These are phyloP conservation scores for Exserohilum turcica DNA, from an alignment of 2,329 filamentous ascomycete genomes.

Conservation along the genomic window DNA sequence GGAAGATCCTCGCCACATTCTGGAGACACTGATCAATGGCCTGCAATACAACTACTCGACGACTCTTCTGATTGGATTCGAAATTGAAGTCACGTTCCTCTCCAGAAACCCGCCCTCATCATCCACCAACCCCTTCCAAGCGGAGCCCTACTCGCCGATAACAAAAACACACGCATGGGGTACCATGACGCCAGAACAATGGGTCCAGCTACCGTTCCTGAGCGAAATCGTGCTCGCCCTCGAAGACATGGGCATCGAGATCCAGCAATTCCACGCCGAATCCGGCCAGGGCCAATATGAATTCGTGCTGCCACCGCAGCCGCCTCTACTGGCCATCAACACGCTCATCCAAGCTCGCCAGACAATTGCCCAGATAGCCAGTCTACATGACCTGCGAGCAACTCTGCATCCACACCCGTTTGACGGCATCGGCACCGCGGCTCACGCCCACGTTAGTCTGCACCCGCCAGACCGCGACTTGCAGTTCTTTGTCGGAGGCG, in stretches of 20 bases:
- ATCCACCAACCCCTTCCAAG: conserved; percentile 27
- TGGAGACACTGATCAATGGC: conserved; percentile 56
- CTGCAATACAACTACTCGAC: conserved; percentile 60
- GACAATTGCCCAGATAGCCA: conserved; percentile 68
- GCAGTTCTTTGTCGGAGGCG: conserved; percentile 70
- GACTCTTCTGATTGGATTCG: conserved; percentile 73
- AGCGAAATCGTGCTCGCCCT: conserved; percentile 69
- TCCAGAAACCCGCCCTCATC: conserved; percentile 47
- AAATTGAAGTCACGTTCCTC: conserved; percentile 79
- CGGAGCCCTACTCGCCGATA: conserved; percentile 51
- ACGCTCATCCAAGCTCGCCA: conserved; percentile 72
- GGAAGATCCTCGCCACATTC: conserved; percentile 64
- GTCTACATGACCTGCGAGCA: conserved; percentile 65
- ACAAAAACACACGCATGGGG: conserved; percentile 74
- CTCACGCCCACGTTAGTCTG: conserved; percentile 73
- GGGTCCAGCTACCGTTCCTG: conserved; percentile 64
- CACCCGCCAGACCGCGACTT: conserved; percentile 60
- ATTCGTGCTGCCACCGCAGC: conserved; percentile 68
- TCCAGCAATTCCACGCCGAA: conserved; percentile 78
- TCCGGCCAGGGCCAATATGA: conserved; percentile 77
- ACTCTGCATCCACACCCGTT: conserved; percentile 78
- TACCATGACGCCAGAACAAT: conserved; percentile 66
- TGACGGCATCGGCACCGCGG: conserved; percentile 64
- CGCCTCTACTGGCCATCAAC: conserved; percentile 72
- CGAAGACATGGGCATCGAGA: conserved; percentile 64